Conservation (phyloP, 805 yeast genomes). For the Candida silvatica region DNA sequence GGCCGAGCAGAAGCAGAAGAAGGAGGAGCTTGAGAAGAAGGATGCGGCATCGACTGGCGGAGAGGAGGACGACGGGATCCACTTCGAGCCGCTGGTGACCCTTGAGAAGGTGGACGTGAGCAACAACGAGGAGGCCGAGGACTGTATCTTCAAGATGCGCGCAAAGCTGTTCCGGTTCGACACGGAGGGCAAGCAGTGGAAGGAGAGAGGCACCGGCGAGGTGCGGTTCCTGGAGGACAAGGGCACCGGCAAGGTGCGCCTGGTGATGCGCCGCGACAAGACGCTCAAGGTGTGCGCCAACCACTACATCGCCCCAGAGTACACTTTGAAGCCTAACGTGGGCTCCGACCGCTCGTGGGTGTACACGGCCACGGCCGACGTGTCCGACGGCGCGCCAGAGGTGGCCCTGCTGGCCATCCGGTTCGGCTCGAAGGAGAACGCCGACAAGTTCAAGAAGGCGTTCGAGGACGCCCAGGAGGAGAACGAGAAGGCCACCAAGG, state of each 20-base stretch:
- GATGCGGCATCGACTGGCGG: constrained; percentile 33
- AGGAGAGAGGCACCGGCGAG: constrained; percentile 99
- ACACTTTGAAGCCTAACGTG: constrained; percentile 80
- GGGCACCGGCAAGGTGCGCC: constrained; percentile 70
- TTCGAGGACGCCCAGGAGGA: constrained; percentile 76
- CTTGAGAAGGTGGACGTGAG: constrained; percentile 94
- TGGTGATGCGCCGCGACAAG: constrained; percentile 98
- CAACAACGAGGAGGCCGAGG: constrained; percentile 91
- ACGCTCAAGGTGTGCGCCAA: constrained; percentile 97
- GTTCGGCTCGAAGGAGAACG: constrained; percentile 86
- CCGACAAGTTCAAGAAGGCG: constrained; percentile 89
- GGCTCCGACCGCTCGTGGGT: constrained; percentile 99
- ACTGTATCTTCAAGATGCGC: constrained; percentile 73
- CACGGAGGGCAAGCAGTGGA: constrained; percentile 87
- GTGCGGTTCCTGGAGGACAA: constrained; percentile 93
- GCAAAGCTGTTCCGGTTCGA: constrained; percentile 90
- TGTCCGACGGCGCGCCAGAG: constrained; percentile 93
- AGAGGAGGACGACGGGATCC: constrained; percentile 74
- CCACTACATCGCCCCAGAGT: constrained; percentile 80
- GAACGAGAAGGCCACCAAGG: constrained; percentile 33
- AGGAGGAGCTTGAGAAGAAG: constrained; percentile 26
- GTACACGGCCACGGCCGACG: constrained; percentile 87
- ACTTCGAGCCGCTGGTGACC: constrained; percentile 93
- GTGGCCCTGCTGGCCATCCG: constrained; percentile 96
- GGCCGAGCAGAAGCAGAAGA: constrained; percentile 28